Evolutionary conservation across 78 protist species (phyloP), one percentile per base, ranked within the genome.

Genomic region (Dictyostelium brefeldianum): DNA sequence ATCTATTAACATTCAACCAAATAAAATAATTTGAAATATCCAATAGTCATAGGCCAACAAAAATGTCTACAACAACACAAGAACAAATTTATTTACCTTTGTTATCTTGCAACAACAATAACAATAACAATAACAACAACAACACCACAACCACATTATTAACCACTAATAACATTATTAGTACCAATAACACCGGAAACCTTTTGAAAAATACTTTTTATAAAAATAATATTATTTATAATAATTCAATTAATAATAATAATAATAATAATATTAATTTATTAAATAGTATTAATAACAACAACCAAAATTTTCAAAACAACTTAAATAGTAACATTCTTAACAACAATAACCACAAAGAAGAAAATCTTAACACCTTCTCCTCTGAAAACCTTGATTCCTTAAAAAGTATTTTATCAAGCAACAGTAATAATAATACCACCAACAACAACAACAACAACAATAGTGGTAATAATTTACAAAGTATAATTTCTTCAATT

Each of bases 251-350:
- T 41, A 70, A 70, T 41, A 70, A 41, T 70, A 70, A 70, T 70
- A 70, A 69, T 70, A 70, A 27, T 70, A 67, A 29, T 65, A 29
- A 25, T 70, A 27, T 17, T 70, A 70, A 41, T 70, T 70, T 70
- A 70, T 41, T 41, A 41, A 70, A 70, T 12, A 54, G 18, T n/a
- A n/a, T n/a, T n/a, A n/a, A n/a, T 69, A 69, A 36, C 77, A 67
- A 67, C 75, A 70, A 70, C 70, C 70, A 62, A 62, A 62, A 62
- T 62, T 62, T 36, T 62, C 70, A 62, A 62, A 62, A 62, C 27
- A 62, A 62, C 70, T 62, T 62, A 62, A 62, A 62, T 36, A 62
- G 70, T 22, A 36, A 36, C 43, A 62, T 62, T 62, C 70, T 25
- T 62, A 62, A 62, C 70, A 25, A 59, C 69, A 62, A 62, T 36